Conservation (phyloP, 2,329 filamentous ascomycete species). For the Fusarium sp. region DNA sequence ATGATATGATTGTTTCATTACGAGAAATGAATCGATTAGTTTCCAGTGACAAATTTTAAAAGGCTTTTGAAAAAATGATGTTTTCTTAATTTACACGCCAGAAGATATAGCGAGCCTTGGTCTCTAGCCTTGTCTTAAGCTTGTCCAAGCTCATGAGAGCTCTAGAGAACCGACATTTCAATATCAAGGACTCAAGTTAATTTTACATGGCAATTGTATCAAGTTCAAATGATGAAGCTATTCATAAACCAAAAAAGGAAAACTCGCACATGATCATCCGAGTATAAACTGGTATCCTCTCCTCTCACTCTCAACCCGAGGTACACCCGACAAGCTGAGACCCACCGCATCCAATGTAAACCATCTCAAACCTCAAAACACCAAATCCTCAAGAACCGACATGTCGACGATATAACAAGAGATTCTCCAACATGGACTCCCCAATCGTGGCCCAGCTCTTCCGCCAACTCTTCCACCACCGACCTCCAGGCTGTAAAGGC, state of each 20-base stretch:
- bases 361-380: conserved; percentile 21
- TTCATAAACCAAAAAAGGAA: conserved; percentile 31
- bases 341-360: conserved; percentile 27
- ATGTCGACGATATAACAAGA: conserved; percentile 23
- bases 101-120: neutral
- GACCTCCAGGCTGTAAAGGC: conserved; percentile 51
- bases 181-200: neutral
- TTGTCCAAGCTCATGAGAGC: neutral
- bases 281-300: neutral
- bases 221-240: neutral
- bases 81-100: neutral
- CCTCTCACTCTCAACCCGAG: conserved; percentile 28
- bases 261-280: conserved; percentile 26
- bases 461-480: conserved; percentile 83
- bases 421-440: conserved; percentile 76
- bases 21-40: neutral
- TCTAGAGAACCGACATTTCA: neutral
- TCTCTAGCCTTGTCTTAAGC: neutral
- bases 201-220: neutral
- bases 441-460: conserved; percentile 82
- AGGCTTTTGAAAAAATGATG: no score
- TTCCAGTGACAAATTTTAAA: neutral
- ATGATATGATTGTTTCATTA: neutral
- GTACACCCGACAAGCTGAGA: conserved; percentile 39
- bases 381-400: neutral